Base-by-base conservation (phyloP, 2,329 filamentous ascomycete species). In the Colletotrichum incanum region DNA sequence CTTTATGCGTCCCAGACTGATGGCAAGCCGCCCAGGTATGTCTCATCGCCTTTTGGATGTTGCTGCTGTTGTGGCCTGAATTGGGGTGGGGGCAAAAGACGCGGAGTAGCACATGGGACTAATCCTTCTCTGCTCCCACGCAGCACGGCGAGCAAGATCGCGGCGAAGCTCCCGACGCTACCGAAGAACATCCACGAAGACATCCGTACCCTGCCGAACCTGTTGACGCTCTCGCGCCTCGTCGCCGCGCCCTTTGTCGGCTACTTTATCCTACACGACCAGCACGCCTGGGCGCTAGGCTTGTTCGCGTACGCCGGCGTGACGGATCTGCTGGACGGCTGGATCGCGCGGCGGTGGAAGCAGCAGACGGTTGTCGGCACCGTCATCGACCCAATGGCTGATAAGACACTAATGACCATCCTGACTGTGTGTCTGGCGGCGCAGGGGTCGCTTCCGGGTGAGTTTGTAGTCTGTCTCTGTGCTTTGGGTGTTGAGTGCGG, bases 201-300 rank as follows among this genome's bases (percentile, higher is more conserved):
- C 79, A 98, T 99, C 79, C 98, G 97, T 85, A 99, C 94, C 45
- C 80, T 99, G n/a, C 96, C 96, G 50, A 99, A 99, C 80, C 87
- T 97, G 73, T 88, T 99, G 65, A 99, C 96, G 1, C 92, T 96
- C 76, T 94, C 94, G 2, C 93, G 96, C 3, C 90, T 99, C 49
- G 80, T 94, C 62, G 93, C 94, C 1, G 94, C 96, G 0, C 96
- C 96, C 0, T 86, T 93, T 39, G 91, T 98, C 58, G 96, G 96
- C 67, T 98, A 98, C 80, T 90, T 96, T 28, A 92, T 99, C 70
- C 87, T 98, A 3, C 90, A 97, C 76, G 93, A 96, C 79, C 89
- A 95, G 54, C 93, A 97, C 80, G 87, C 89, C 41, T 91, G 91
- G 84, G 95, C 96, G 0, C 86, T 98, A 9, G 91, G 91, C 2